Percentiles rank a stretch among this genome's conserved stretches.
Evolutionary conservation across 2,329 filamentous ascomycete genomes (phyloP).

Genomic region (Aspergillus novofumigatus): DNA sequence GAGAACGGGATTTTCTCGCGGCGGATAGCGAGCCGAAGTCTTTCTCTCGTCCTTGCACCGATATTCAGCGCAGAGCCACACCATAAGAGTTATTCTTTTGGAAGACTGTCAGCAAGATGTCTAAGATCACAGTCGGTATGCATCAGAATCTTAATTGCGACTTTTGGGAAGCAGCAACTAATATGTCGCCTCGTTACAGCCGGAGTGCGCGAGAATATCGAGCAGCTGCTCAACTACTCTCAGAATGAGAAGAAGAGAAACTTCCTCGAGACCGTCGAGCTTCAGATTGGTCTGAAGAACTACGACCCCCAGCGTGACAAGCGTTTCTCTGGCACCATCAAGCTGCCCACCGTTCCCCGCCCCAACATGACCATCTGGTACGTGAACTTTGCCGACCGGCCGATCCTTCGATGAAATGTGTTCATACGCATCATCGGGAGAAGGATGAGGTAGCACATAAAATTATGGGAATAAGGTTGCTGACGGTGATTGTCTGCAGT

Average conservation of each 20-base stretch:
- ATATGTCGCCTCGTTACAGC: slow-evolving; percentile 44
- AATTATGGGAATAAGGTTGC: slow-evolving; percentile 2
- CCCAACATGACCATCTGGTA: slow-evolving; percentile 85
- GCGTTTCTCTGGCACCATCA: slow-evolving; percentile 99
- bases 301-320: slow-evolving; percentile 99
- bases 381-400: slow-evolving; percentile 24
- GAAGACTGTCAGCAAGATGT: slow-evolving; percentile 71
- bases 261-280: slow-evolving; percentile 84
- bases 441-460: not conserved
- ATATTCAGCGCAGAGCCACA: slow-evolving; percentile 56
- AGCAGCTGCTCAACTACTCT: slow-evolving; percentile 92
- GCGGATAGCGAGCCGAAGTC: slow-evolving; percentile 13
- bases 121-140: slow-evolving; percentile 56
- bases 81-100: slow-evolving; percentile 77
- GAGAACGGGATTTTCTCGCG: slow-evolving; percentile 31
- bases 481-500: slow-evolving; percentile 41
- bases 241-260: slow-evolving; percentile 95
- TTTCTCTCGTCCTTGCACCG: slow-evolving; percentile 23
- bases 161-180: not conserved
- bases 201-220: slow-evolving; percentile 93
- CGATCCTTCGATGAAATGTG: not conserved
- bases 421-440: not conserved
- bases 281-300: slow-evolving; percentile 94
- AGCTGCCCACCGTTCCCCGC: slow-evolving; percentile 84
- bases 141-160: slow-evolving; percentile 8